These are phyloP conservation scores for Verticillium nonalfalfae DNA, from an alignment of 2,329 filamentous ascomycete genomes.

Conservation along the genomic window DNA sequence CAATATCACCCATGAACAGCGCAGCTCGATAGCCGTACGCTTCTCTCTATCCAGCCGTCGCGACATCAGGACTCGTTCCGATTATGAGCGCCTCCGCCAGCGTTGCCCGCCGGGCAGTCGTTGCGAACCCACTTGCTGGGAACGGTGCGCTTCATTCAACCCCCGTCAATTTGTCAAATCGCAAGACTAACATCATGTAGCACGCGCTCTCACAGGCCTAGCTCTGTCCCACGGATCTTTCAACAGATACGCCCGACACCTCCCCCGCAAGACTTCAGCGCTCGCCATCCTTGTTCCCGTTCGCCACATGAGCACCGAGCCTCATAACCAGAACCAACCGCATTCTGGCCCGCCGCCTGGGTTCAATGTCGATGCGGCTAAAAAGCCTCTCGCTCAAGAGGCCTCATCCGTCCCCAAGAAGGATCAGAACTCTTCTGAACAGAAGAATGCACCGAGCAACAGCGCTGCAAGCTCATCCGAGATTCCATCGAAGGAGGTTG, in stretches of 20 bases:
- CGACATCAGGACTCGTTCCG: conserved; percentile 1
- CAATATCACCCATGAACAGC: not conserved
- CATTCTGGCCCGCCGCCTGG: conserved; percentile 72
- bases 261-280: conserved; percentile 39
- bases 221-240: conserved; percentile 39
- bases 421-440: conserved; percentile 21
- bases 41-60: not conserved
- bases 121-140: conserved; percentile 45
- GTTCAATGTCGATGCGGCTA: conserved; percentile 85
- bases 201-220: conserved; percentile 40
- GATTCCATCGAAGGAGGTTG: conserved; percentile 26
- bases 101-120: conserved; percentile 47
- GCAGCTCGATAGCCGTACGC: not conserved
- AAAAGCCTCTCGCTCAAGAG: conserved; percentile 69
- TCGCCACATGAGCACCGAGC: conserved; percentile 52
- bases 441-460: conserved; percentile 18
- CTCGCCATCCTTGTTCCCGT: conserved; percentile 51
- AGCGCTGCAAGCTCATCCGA: conserved; percentile 18
- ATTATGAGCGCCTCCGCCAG: conserved; percentile 50
- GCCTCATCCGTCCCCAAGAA: conserved; percentile 26
- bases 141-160: conserved; percentile 30
- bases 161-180: not conserved
- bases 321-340: conserved; percentile 42
- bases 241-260: conserved; percentile 36
- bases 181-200: conserved; percentile 18